Evolutionary conservation across 805 yeast genomes (phyloP).

Genomic region (Myxozyma monticola): DNA sequence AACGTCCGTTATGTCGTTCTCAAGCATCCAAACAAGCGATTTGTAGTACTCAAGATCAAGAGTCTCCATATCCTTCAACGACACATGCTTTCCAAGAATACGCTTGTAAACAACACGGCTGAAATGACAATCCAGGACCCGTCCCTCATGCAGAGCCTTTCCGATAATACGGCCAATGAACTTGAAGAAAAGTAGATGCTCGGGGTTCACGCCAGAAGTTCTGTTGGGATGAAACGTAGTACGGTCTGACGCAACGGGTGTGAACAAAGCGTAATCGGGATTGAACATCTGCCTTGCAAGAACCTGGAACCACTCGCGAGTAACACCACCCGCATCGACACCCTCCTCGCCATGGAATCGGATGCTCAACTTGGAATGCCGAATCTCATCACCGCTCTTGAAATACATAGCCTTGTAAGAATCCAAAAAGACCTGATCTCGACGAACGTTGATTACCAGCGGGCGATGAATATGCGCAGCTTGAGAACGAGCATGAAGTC

Average conservation of each 20-base stretch:
- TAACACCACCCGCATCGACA: conserved; percentile 97
- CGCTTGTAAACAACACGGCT: conserved; percentile 92
- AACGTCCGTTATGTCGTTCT: conserved; percentile 93
- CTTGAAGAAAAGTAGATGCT: conserved; percentile 87
- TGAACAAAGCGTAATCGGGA: conserved; percentile 88
- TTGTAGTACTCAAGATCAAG: conserved; percentile 90
- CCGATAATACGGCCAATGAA: conserved; percentile 94
- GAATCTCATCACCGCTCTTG: conserved; percentile 71
- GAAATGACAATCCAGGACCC: conserved; percentile 89
- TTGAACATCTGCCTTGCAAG: conserved; percentile 92
- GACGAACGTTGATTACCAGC: conserved; percentile 67
- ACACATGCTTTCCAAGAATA: conserved; percentile 73
- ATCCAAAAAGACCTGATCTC: conserved; percentile 90
- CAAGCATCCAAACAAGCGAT: conserved; percentile 92
- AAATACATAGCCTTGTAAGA: conserved; percentile 81
- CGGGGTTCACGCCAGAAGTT: conserved; percentile 89
- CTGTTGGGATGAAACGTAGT: conserved; percentile 95
- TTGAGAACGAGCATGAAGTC: conserved; percentile 54
- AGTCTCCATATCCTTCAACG: conserved; percentile 91
- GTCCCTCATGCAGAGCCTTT: conserved; percentile 85
- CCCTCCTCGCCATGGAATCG: conserved; percentile 93
- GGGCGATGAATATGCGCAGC: conserved; percentile 42
- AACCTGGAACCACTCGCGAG: conserved; percentile 97
- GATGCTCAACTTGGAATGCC: conserved; percentile 70
- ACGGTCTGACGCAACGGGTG: conserved; percentile 87